Evolutionary conservation across 208 protist species (phyloP).

Genomic region (Leishmania turanica): DNA sequence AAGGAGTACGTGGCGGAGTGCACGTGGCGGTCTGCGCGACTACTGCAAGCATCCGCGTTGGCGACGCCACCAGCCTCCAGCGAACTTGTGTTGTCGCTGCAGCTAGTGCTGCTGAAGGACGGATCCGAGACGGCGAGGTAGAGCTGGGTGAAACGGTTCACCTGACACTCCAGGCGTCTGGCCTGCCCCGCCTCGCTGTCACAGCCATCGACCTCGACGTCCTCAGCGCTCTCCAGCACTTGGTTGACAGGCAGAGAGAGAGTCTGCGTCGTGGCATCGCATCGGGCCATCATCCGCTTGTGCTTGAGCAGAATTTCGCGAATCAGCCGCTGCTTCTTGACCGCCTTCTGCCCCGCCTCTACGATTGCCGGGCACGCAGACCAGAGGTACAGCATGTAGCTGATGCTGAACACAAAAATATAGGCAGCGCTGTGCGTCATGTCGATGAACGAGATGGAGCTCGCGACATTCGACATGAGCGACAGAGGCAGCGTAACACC

Average conservation of each 20-base stretch:
- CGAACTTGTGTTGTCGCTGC: slow-evolving; percentile 5
- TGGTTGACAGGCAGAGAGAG: slow-evolving; percentile 13
- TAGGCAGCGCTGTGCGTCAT: slow-evolving; percentile 54
- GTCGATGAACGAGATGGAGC: slow-evolving; percentile 62
- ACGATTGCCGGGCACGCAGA: slow-evolving; percentile 58
- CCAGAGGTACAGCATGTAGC: slow-evolving; percentile 58
- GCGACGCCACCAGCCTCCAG: background rate
- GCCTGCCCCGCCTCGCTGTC: background rate
- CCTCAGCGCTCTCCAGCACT: background rate
- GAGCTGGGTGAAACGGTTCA: background rate
- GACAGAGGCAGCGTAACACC: slow-evolving; percentile 79
- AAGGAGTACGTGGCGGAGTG: background rate
- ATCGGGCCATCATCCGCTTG: slow-evolving; percentile 33
- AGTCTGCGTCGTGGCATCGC: slow-evolving; percentile 75
- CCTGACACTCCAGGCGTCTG: background rate
- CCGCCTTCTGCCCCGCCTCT: slow-evolving; percentile 50
- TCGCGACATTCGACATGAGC: slow-evolving; percentile 61
- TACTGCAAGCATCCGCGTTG: background rate
- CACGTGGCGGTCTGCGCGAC: background rate
- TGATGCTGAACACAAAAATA: slow-evolving; percentile 80
- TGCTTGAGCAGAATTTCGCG: slow-evolving; percentile 61
- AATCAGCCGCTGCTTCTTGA: slow-evolving; percentile 50
- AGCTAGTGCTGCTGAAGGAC: background rate
- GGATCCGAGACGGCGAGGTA: background rate
- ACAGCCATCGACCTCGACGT: background rate